phyloP scores from a whole-genome alignment of 768 basidiomycete species.

The Suillus bovinus region DNA sequence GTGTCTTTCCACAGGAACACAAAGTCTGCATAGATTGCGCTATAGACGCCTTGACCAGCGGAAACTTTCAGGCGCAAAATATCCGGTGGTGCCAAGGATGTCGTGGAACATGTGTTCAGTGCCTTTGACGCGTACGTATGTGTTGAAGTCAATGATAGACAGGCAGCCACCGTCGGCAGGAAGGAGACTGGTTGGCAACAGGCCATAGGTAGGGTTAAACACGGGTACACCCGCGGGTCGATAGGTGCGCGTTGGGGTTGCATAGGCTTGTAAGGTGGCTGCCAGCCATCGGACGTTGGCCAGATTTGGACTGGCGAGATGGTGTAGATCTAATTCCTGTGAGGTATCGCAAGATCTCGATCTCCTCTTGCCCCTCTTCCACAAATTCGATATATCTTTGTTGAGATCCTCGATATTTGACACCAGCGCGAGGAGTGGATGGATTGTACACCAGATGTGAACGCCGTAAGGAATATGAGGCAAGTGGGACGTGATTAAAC shows the following conservation, averaged over 20 bases:
- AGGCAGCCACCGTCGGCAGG: background rate
- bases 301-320: conserved; percentile 9
- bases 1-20: conserved; percentile 5
- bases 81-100: background rate
- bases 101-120: background rate
- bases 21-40: background rate
- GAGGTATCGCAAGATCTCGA: conserved; percentile 14
- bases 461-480: too few species aligned
- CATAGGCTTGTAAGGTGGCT: background rate
- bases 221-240: conserved; percentile 14
- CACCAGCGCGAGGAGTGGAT: conserved; percentile 15
- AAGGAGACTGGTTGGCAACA: conserved; percentile 12
- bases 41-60: background rate
- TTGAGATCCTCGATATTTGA: background rate
- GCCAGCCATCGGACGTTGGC: background rate
- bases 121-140: background rate
- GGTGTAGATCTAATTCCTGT: conserved; percentile 8
- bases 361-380: conserved; percentile 6
- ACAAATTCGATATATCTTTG: conserved; percentile 17
- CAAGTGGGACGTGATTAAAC: too few species aligned
- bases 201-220: conserved; percentile 23
- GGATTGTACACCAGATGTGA: too few species aligned
- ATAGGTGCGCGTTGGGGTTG: background rate
- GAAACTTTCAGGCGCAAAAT: background rate
- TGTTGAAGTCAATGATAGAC: conserved; percentile 10